These are phyloP conservation scores for Penicillium bovifimosum DNA, from an alignment of 495 filamentous ascomycete genomes.

Conservation along the genomic window DNA sequence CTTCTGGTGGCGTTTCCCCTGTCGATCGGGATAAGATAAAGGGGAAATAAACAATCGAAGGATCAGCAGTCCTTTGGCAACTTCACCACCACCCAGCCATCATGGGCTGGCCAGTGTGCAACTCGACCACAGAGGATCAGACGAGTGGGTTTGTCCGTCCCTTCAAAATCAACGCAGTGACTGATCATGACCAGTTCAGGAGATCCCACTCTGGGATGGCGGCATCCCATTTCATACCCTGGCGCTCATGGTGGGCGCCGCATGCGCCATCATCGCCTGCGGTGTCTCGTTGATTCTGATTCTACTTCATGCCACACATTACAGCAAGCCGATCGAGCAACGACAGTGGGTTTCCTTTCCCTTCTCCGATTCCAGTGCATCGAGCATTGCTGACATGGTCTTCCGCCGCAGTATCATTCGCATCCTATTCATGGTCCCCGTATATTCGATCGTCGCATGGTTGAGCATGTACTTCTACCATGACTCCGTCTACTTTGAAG, in stretches of 20 bases:
- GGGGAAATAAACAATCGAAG: slow-evolving; percentile 7
- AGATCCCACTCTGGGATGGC: slow-evolving; percentile 43
- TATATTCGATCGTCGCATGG: slow-evolving; percentile 76
- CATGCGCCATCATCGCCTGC: slow-evolving; percentile 42
- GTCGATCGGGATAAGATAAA: slow-evolving; percentile 27
- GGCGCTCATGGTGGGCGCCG: slow-evolving; percentile 42
- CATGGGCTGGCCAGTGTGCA: slow-evolving; percentile 49
- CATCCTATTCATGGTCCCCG: slow-evolving; percentile 85
- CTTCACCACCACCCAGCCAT: slow-evolving; percentile 16
- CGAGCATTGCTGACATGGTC: slow-evolving; percentile 12
- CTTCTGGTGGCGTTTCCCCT: slow-evolving; percentile 8
- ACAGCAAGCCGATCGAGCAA: slow-evolving; percentile 76
- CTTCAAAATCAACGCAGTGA: not conserved
- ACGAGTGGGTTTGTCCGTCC: slow-evolving; percentile 30
- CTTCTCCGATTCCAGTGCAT: not conserved
- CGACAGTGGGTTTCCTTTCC: slow-evolving; percentile 51
- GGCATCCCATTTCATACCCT: slow-evolving; percentile 46
- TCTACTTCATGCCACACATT: slow-evolving; percentile 72
- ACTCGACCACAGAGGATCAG: slow-evolving; percentile 42
- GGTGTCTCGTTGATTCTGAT: slow-evolving; percentile 51
- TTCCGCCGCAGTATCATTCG: slow-evolving; percentile 69
- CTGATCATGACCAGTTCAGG: slow-evolving; percentile 29
- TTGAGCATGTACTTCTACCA: slow-evolving; percentile 72
- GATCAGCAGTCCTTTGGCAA: slow-evolving; percentile 5
- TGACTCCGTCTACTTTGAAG: slow-evolving; percentile 76